phyloP scores from a whole-genome alignment of 768 basidiomycete species.

The Lactarius indigo region DNA sequence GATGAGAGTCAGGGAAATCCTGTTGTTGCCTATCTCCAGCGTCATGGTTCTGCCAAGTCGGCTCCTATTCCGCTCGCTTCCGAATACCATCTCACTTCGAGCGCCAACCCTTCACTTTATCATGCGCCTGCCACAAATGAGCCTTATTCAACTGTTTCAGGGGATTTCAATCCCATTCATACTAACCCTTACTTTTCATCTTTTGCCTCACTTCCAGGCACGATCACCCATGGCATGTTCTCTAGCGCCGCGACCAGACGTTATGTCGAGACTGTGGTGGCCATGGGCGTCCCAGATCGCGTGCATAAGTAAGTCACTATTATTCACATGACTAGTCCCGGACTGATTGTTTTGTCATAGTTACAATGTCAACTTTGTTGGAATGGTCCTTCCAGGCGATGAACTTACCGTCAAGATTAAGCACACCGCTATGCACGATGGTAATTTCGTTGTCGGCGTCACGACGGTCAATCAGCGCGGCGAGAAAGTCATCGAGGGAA shows the following conservation, averaged over 20 bases:
- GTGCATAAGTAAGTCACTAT: constrained; percentile 70
- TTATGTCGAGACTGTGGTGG: constrained; percentile 90
- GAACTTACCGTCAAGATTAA: constrained; percentile 82
- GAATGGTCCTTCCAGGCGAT: constrained; percentile 93
- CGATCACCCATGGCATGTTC: constrained; percentile 98
- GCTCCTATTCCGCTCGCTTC: constrained; percentile 72
- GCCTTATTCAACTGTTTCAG: constrained; percentile 92
- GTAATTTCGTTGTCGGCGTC: constrained; percentile 88
- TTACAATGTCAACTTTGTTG: constrained; percentile 93
- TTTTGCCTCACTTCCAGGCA: constrained; percentile 87
- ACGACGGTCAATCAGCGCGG: constrained; percentile 80
- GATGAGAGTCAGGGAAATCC: constrained; percentile 92
- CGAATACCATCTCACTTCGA: constrained; percentile 80
- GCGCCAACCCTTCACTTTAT: constrained; percentile 61
- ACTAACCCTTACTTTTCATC: constrained; percentile 98
- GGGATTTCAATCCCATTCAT: constrained; percentile 99
- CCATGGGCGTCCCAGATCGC: constrained; percentile 87
- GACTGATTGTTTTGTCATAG: constrained; percentile 37
- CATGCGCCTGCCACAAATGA: constrained; percentile 88
- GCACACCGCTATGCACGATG: constrained; percentile 88
- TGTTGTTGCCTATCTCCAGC: constrained; percentile 87
- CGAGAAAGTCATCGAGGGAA: constrained; percentile 89
- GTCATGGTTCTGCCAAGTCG: constrained; percentile 81
- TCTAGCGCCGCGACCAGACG: constrained; percentile 91
- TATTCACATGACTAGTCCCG: constrained; percentile 8